Percentiles rank a stretch among this genome's conserved stretches.
These are phyloP conservation scores for Spencermartinsiella europaea DNA, from an alignment of 805 yeast genomes.

Conservation along the genomic window DNA sequence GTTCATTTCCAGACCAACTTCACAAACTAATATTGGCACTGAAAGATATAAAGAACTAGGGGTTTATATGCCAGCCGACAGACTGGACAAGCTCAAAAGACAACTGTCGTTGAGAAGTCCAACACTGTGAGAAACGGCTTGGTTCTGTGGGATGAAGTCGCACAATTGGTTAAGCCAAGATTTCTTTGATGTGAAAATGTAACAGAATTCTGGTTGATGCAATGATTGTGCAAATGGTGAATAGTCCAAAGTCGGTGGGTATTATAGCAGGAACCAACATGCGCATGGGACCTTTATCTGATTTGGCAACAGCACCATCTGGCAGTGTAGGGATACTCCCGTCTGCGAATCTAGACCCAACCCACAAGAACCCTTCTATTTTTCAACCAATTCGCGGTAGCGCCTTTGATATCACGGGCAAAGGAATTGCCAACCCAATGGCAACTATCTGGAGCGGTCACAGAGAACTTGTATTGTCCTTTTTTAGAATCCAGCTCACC, in stretches of 20 bases:
- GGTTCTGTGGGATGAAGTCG: conserved; percentile 21
- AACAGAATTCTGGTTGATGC: conserved; percentile 22
- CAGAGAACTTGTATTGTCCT: too few relatives aligned
- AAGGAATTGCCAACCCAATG: conserved; percentile 20
- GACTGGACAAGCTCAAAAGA: too few relatives aligned
- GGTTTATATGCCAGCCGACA: too few relatives aligned
- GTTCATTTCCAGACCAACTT: too few relatives aligned
- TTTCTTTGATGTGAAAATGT: conserved; percentile 20
- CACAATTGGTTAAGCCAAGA: conserved; percentile 16
- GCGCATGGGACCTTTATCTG: conserved; percentile 20
- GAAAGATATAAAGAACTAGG: too few relatives aligned
- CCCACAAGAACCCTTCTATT: conserved; percentile 15
- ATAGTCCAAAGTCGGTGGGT: conserved; percentile 16
- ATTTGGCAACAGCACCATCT: conserved; percentile 18
- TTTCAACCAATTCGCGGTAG: conserved; percentile 23
- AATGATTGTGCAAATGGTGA: conserved; percentile 20
- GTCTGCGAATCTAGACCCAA: conserved; percentile 20
- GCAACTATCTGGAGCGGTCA: conserved; percentile 21
- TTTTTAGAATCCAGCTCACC: conserved; percentile 29
- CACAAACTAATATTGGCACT: too few relatives aligned
- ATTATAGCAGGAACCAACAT: conserved; percentile 19
- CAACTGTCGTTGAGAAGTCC: conserved; percentile 19
- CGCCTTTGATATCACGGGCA: conserved; percentile 21
- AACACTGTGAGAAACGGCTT: conserved; percentile 18
- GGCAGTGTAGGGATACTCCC: conserved; percentile 21